phyloP scores from a whole-genome alignment of 1,284 basidiomycete genomes.

The Cutaneotrichosporon cutaneum region DNA sequence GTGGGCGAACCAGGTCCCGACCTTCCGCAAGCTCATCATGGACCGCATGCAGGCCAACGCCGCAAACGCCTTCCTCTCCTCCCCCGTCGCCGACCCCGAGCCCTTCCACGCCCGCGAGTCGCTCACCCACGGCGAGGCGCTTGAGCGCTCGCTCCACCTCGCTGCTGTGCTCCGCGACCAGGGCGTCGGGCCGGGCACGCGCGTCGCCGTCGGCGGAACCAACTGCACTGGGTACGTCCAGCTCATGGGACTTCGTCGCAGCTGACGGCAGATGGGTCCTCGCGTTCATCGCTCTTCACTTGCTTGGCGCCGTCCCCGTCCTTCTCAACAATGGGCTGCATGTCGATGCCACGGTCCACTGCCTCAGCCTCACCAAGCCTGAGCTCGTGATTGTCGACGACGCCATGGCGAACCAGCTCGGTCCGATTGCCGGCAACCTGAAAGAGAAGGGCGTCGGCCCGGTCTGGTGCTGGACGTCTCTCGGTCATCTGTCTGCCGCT shows the following conservation, averaged over 20 bases:
- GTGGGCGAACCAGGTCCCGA: slow-evolving; percentile 38
- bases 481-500: neutral
- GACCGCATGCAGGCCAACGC: neutral
- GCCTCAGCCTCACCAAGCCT: slow-evolving; percentile 34
- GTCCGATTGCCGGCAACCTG: slow-evolving; percentile 12
- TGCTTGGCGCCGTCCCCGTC: slow-evolving; percentile 41
- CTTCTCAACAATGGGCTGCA: slow-evolving; percentile 33
- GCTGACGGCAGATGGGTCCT: slow-evolving; percentile 37
- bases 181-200: slow-evolving; percentile 35
- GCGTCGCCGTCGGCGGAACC: slow-evolving; percentile 41
- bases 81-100: slow-evolving; percentile 26
- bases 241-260: too few species aligned
- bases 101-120: slow-evolving; percentile 18
- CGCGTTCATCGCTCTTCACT: slow-evolving; percentile 37
- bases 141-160: slow-evolving; percentile 28
- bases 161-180: slow-evolving; percentile 37
- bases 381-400: slow-evolving; percentile 39
- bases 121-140: slow-evolving; percentile 34
- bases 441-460: slow-evolving; percentile 9
- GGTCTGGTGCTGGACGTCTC: slow-evolving; percentile 15
- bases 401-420: slow-evolving; percentile 32
- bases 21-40: slow-evolving; percentile 10
- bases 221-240: slow-evolving; percentile 37
- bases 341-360: slow-evolving; percentile 31
- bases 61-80: slow-evolving; percentile 31